phyloP scores from a whole-genome alignment of 805 yeast species.

The Blastobotrys americana region DNA sequence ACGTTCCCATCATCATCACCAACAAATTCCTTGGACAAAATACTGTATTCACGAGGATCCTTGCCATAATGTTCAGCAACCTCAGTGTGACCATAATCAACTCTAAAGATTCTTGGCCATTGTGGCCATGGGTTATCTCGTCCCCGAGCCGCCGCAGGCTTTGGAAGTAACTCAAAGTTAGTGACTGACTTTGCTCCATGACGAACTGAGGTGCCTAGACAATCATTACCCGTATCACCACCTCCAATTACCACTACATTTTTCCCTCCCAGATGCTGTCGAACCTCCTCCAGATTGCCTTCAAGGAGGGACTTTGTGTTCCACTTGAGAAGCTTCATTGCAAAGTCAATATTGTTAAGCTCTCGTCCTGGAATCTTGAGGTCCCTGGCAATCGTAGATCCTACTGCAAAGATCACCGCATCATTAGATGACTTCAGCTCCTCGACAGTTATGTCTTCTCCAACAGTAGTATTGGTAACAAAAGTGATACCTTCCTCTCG shows the following conservation, averaged over 20 bases:
- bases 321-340: slow-evolving; percentile 82
- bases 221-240: slow-evolving; percentile 99
- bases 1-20: slow-evolving; percentile 95
- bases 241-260: slow-evolving; percentile 96
- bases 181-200: slow-evolving; percentile 93
- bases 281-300: slow-evolving; percentile 69
- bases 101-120: slow-evolving; percentile 97
- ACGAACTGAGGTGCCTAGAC: slow-evolving; percentile 94
- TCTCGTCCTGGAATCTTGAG: slow-evolving; percentile 91
- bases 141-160: slow-evolving; percentile 78
- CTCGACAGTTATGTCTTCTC: slow-evolving; percentile 70
- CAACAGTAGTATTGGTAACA: slow-evolving; percentile 69
- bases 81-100: slow-evolving; percentile 96
- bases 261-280: slow-evolving; percentile 69
- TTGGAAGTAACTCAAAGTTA: slow-evolving; percentile 90
- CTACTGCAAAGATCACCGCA: slow-evolving; percentile 87
- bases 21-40: slow-evolving; percentile 89
- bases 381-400: slow-evolving; percentile 95
- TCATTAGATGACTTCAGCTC: slow-evolving; percentile 59
- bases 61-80: slow-evolving; percentile 91
- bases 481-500: slow-evolving; percentile 85
- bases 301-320: slow-evolving; percentile 88
- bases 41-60: slow-evolving; percentile 96
- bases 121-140: slow-evolving; percentile 99
- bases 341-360: slow-evolving; percentile 81